A percentile compares a stretch with the other conserved stretches of the same genome.
Evolutionary conservation across 352 stramenopile genomes (phyloP).

Genomic region (Pythium rishiriense): DNA sequence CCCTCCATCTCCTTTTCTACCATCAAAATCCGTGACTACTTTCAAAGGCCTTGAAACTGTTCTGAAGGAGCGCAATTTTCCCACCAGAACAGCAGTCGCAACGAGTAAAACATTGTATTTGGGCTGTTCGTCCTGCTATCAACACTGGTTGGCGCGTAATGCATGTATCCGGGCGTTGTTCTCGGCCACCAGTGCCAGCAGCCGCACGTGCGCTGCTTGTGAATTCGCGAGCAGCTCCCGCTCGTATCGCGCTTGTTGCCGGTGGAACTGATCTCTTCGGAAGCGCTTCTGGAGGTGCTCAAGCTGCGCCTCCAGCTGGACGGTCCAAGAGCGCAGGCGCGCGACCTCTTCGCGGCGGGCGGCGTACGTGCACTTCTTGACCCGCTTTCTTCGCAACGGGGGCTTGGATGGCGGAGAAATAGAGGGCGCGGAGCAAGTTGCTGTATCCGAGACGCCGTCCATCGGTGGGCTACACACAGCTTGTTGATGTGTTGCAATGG

Average conservation of each 20-base stretch:
- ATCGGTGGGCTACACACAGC: too few species aligned
- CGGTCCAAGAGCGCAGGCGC: not conserved
- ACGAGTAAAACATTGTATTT: too few species aligned
- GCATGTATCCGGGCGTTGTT: not conserved
- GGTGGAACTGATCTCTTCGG: not conserved
- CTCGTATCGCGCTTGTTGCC: not conserved
- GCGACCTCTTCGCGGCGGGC: conserved; percentile 8
- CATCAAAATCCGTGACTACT: too few species aligned
- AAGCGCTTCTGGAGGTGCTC: not conserved
- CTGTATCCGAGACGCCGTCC: too few species aligned
- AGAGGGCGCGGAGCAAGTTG: too few species aligned
- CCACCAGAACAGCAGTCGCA: too few species aligned
- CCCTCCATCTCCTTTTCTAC: too few species aligned
- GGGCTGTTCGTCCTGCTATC: too few species aligned
- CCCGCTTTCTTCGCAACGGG: not conserved
- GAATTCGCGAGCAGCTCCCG: not conserved
- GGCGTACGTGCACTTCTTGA: conserved; percentile 20
- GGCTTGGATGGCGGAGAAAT: not conserved
- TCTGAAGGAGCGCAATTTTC: too few species aligned
- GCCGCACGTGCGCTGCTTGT: conserved; percentile 3
- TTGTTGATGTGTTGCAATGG: too few species aligned
- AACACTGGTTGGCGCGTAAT: not conserved
- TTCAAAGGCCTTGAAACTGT: too few species aligned
- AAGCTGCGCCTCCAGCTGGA: conserved; percentile 2
- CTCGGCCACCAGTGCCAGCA: not conserved